Evolutionary conservation across 306 rosid genomes (phyloP).

Genomic region (Dryas drummondii): DNA sequence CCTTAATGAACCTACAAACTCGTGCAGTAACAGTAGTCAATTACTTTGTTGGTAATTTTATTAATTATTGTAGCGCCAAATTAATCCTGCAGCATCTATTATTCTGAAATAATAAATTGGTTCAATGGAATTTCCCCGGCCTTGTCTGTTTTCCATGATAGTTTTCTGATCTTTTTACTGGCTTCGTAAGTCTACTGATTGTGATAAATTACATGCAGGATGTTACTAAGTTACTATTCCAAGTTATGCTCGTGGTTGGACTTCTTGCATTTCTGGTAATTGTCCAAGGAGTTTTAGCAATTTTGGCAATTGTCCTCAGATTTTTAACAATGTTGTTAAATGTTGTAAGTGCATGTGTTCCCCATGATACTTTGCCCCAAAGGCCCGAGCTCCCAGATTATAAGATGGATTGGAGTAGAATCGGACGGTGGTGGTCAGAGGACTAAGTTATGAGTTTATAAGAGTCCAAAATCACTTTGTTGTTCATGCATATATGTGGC

Average conservation of each 20-base stretch:
- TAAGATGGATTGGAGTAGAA: conserved; percentile 49
- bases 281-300: conserved; percentile 25
- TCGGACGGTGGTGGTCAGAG: conserved; percentile 65
- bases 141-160: no score
- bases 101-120: no score
- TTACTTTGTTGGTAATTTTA: no score
- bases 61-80: no score
- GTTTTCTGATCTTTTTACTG: background rate
- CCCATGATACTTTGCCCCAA: background rate
- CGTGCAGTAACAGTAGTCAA: no score
- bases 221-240: conserved; percentile 21
- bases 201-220: conserved; percentile 43
- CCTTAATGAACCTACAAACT: no score
- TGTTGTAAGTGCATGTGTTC: background rate
- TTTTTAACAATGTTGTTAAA: no score
- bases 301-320: background rate
- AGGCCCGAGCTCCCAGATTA: conserved; percentile 5
- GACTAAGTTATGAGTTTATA: background rate
- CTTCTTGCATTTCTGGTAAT: conserved; percentile 23
- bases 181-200: conserved; percentile 12
- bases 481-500: background rate
- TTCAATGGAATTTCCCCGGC: no score
- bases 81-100: no score
- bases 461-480: background rate
- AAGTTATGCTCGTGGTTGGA: conserved; percentile 22